Base-by-base conservation (phyloP, 306 rosid species). In the Vigna nakashimae region DNA sequence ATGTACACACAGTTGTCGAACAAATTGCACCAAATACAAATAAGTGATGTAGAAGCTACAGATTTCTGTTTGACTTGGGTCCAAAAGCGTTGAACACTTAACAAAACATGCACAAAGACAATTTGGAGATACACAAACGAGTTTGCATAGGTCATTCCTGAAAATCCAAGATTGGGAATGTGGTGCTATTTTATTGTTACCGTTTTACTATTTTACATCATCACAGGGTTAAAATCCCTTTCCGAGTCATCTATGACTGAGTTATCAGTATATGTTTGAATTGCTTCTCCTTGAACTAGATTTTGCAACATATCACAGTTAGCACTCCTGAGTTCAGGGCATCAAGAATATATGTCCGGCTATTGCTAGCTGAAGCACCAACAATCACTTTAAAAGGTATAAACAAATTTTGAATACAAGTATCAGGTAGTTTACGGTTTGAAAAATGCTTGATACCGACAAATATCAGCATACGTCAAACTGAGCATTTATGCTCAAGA, bases 391-490 rank as follows among this genome's bases (percentile, higher is more conserved):
- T 17, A 1, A n/a, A 66, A 34, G 73, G 42, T 46, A 68, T 24
- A 46, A 68, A 13, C 14, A 2, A 7, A 6, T 45, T 68, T 55
- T 46, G 18, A 3, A 8, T 28, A 49, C 58, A 69, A 68, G 43
- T 14, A 16, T 28, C 9, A 28, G 58, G 18, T 4, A 13, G 32
- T 9, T 49, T 30, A 9, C 0, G 9, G 26, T 69, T 69, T 48
- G 46, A 49, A 48, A 46, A 26, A 9, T 15, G 59, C 26, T 15
- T 1, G 36, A 5, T 43, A 14, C 7, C 13, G 65, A 49, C 7
- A 77, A 52, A 67, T 49, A 24, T 64, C 14, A 20, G 73, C 55
- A 71, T 34, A 40, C 57, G 22, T 67, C 56, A 22, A 45, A 20
- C 22, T 22, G 57, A 6, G 56, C 4, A 2, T 67, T 67, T 67